Conservation (phyloP, 2,329 filamentous ascomycete species). For the Curvularia lunata region DNA sequence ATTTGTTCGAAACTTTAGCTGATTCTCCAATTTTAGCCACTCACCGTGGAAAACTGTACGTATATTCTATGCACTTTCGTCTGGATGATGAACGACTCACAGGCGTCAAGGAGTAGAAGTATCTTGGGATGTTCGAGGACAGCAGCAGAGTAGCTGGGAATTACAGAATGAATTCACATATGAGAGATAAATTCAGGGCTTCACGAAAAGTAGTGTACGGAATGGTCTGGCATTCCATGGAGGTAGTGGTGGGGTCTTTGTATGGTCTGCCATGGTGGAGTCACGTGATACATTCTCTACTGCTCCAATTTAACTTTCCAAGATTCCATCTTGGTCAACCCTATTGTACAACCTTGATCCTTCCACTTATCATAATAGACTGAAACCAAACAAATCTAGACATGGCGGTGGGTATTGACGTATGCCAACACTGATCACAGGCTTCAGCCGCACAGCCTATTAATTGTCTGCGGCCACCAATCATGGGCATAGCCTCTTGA, state of each 20-base stretch:
- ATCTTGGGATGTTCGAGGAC: slow-evolving; percentile 27
- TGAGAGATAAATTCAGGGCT: no score
- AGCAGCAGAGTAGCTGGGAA: slow-evolving; percentile 22
- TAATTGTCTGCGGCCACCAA: background rate
- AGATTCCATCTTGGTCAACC: background rate
- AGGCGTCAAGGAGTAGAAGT: slow-evolving; percentile 14
- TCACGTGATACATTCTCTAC: background rate
- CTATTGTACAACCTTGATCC: no score
- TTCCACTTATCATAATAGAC: no score
- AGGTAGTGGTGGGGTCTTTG: background rate
- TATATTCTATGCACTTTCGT: slow-evolving; percentile 16
- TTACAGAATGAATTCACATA: slow-evolving; percentile 1
- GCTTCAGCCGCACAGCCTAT: background rate
- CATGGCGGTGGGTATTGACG: background rate
- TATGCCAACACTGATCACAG: background rate
- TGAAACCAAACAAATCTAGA: no score
- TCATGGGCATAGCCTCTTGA: background rate
- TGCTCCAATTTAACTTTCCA: background rate
- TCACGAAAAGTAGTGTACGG: background rate
- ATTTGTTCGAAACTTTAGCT: slow-evolving; percentile 16
- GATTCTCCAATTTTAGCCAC: slow-evolving; percentile 9
- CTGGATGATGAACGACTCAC: slow-evolving; percentile 27
- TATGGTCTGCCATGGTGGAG: background rate
- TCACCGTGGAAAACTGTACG: slow-evolving; percentile 11
- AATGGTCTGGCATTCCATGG: background rate